Evolutionary conservation across 2,329 filamentous ascomycete genomes (phyloP), one percentile per base, ranked within the genome.

Genomic region (Colletotrichum lentis): DNA sequence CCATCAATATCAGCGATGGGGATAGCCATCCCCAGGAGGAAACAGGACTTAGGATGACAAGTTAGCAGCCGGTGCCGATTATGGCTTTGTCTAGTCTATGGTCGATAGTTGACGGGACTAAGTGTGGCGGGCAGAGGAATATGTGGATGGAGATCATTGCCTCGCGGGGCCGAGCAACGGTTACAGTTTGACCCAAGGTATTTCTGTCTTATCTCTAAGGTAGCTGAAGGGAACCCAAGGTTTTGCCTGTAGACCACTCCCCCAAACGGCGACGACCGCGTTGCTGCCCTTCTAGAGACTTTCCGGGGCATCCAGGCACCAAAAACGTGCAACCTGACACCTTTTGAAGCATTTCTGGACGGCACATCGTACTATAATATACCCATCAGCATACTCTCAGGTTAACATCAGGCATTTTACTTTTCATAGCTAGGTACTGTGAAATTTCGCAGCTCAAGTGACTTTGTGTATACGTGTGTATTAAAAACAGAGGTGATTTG

Each of bases 401-500:
- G 31, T 10, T 35, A 35, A 10, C 7, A 35, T 35, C 2, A 35
- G 31, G 31, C 31, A 35, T 35, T 35, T 35, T 35, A 7, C 31
- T 35, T 35, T 35, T 35, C 31, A 7, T 10, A 35, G 31, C 31
- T 10, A 35, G 8, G 31, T 35, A 35, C 31, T 35, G 31, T 35
- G 7, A 35, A 35, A 35, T 35, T 35, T 35, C 8, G 2, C 31
- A n/a, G 20, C 24, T 20, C 43, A 3, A 35, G n/a, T 47, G 55
- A 22, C 24, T 31, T 58, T 56, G 35, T 52, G 46, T 52, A 27
- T 46, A 53, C 52, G 31, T 65, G 14, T 68, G 14, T 66, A 69
- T 66, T 69, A 66, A 56, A 37, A 68, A 52, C 44, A 61, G 66
- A 66, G 62, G 55, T 31, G 66, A 66, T 53, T 69, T 52, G 46